Evolutionary conservation across 192 early-diverging fungal species (phyloP), one percentile per base, ranked within the genome.

Genomic region (Coemansia guatemalensis): DNA sequence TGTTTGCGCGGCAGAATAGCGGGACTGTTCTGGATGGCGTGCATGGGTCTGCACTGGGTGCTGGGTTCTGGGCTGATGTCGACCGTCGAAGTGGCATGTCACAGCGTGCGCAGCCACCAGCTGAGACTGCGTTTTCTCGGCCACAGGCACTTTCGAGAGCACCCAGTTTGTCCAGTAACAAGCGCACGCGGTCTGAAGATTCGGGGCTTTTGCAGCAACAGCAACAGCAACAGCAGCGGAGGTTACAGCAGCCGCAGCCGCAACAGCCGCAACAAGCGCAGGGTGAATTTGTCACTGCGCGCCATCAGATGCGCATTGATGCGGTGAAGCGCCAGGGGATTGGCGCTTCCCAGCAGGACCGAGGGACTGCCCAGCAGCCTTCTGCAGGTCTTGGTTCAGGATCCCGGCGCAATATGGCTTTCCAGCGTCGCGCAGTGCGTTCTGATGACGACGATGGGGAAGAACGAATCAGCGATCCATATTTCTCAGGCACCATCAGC

Each of bases 261-360:
- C 27, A 8, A 9, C 35, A 18, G 49, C 47, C 2, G 12, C 27
- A 9, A 9, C 47, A 35, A 27, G 17, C 9, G 20, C 56, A 26
- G 20, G 29, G 66, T 7, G 66, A 68, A 4, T 79, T 79, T 67
- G 71, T 79, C n/a, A 71, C 71, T 1, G 76, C 76, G 2, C 35
- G 61, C 18, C 71, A 74, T 17, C 76, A 79, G 57, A 54, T 79
- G 55, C 49, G 33, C 41, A 47, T 79, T 5, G 76, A 73, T 47
- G 30, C 21, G n/a, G 57, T 56, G 27, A 79, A 69, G 48, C 67
- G 74, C 23, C 66, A 69, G 17, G 67, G 60, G 4, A 8, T 51
- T 8, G 51, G 51, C 1, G 17, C 23, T 12, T 3, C 30, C 30
- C 30, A 26, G 24, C 51, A 26, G 24, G 5, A 20, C 23, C 24